Percentiles rank a stretch among this genome's conserved stretches.
phyloP scores from a whole-genome alignment of 345 rosid species.

The Aurinia saxatilis region DNA sequence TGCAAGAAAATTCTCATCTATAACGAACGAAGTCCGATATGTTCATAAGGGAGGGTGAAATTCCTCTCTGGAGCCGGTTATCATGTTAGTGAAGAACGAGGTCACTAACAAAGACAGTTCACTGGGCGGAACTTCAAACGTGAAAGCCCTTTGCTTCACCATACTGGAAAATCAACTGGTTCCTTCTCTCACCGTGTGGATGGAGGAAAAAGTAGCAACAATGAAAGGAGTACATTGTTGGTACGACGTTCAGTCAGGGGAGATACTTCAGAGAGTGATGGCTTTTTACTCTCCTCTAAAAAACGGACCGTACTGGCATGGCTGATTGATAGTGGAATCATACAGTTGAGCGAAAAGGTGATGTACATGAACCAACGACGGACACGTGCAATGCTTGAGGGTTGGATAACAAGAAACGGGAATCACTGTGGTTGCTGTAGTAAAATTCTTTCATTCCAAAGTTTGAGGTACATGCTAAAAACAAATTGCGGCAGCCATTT shows the following conservation, averaged over 20 bases:
- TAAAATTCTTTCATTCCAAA: slow-evolving; percentile 54
- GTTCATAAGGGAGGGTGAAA: slow-evolving; percentile 59
- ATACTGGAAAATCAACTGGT: slow-evolving; percentile 31
- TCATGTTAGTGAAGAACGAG: slow-evolving; percentile 38
- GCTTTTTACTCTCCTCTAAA: slow-evolving; percentile 56
- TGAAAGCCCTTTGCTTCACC: slow-evolving; percentile 29
- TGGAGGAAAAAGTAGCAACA: slow-evolving; percentile 60
- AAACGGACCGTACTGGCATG: slow-evolving; percentile 66
- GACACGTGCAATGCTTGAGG: slow-evolving; percentile 43
- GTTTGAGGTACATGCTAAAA: slow-evolving; percentile 86
- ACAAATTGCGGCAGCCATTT: slow-evolving; percentile 59
- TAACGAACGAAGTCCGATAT: slow-evolving; percentile 40
- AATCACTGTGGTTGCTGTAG: slow-evolving; percentile 86
- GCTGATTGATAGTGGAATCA: slow-evolving; percentile 65
- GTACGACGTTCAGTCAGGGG: slow-evolving; percentile 49
- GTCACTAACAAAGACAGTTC: slow-evolving; percentile 31
- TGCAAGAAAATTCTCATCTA: slow-evolving; percentile 26
- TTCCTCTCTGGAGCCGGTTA: slow-evolving; percentile 51
- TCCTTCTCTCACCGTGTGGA: slow-evolving; percentile 36
- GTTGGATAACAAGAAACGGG: slow-evolving; percentile 73
- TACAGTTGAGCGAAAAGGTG: slow-evolving; percentile 56
- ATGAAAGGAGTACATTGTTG: slow-evolving; percentile 60
- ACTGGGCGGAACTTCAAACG: slow-evolving; percentile 29
- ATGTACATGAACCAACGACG: slow-evolving; percentile 54
- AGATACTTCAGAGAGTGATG: slow-evolving; percentile 39